Base-by-base conservation (phyloP, 805 yeast species). In the Blastobotrys muscicola region DNA sequence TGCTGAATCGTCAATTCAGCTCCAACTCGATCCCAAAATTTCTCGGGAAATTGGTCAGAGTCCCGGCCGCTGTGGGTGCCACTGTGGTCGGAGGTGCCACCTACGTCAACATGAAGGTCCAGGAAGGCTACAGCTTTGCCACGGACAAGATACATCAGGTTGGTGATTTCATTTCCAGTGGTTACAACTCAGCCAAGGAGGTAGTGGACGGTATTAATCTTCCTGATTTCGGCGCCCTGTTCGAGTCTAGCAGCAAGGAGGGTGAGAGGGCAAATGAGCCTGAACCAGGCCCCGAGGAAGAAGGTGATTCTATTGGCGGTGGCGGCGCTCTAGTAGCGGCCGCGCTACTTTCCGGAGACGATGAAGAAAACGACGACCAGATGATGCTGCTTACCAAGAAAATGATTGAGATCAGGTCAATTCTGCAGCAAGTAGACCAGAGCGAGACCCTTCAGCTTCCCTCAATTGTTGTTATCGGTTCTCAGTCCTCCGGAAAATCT, bases 401-500 rank as follows among this genome's bases (percentile, higher is more conserved):
- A 62, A 92, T 92, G 99, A 94, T 92, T 55, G 98, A 94, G 61
- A 89, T 92, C 45, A 71, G 97, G 58, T 74, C 80, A 41, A 75
- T 92, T 29, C 68, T 92, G 42, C 75, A 82, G 45, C 78, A 75
- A 48, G 77, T 92, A 12, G 92, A 86, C 54, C 78, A 81, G 45
- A 68, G 82, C 4, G 86, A 85, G 32, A 75, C 85, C 9, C 68
- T 92, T 39, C 85, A 80, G 52, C 69, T 92, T 35, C 98, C 98
- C 1, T 83, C 97, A 0, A 92, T 92, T 54, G 97, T 92, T 29
- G 98, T 92, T 2, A 77, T 92, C 49, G 99, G 99, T 0, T 90
- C 97, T 1, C 99, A 92, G 67, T 84, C 95, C 6, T 85, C 95
- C 36, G 99, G 99, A 37, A 92, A 92, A 62, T 86, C 97, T 0